phyloP scores from a whole-genome alignment of 345 rosid genomes.

The Eucalyptus erythrocorys region DNA sequence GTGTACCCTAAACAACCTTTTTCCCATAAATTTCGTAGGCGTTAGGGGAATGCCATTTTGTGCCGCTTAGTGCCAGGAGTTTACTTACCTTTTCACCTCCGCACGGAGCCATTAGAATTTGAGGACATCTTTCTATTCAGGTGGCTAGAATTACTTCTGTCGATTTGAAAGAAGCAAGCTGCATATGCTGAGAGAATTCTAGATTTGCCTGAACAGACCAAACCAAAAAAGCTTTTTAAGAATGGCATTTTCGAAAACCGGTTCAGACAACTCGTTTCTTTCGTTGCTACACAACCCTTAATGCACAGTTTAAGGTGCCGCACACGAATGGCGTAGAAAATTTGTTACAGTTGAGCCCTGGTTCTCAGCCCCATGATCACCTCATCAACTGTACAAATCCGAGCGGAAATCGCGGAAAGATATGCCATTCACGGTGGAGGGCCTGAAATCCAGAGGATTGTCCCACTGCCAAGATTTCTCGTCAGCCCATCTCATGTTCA shows the following conservation, averaged over 20 bases:
- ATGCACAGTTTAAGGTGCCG: neutral
- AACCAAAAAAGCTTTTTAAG: neutral
- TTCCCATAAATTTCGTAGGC: neutral
- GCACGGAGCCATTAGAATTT: neutral
- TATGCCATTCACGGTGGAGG: constrained; percentile 61
- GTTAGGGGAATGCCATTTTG: rapidly evolving
- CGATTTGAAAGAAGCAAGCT: neutral
- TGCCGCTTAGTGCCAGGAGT: neutral
- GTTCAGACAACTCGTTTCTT: neutral
- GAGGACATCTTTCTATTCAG: neutral
- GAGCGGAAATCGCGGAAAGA: constrained; percentile 62
- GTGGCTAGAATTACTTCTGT: neutral
- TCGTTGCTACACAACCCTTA: neutral
- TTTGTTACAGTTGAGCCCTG: neutral
- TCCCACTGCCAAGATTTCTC: constrained; percentile 33
- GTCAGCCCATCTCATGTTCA: constrained; percentile 59
- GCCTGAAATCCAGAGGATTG: constrained; percentile 75
- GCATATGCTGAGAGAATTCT: neutral
- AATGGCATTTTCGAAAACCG: neutral
- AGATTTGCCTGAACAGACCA: neutral
- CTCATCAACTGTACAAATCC: constrained; percentile 10
- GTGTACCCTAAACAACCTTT: rapidly evolving
- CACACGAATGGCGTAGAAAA: neutral
- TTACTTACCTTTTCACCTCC: neutral
- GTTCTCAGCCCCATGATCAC: neutral